Base-by-base conservation (phyloP, 2,329 filamentous ascomycete genomes). In the Fusarium falciforme region DNA sequence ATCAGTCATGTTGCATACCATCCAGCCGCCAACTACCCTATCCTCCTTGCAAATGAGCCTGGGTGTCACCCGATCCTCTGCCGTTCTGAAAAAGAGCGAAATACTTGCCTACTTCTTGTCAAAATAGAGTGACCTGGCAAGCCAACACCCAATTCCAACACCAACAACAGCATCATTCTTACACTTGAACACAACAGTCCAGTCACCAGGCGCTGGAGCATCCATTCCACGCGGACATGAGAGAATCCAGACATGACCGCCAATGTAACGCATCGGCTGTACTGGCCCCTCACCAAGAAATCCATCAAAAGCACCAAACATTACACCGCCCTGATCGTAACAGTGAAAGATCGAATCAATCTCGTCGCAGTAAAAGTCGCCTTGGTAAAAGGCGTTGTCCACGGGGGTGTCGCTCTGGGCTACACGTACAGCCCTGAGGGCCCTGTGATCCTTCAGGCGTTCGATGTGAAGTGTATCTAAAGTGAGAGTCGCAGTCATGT, bases 131-230 rank as follows among this genome's bases (percentile, higher is more conserved):
- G 47, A 62, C 1, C 70, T 67, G 2, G 70, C 44, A 40, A 73
- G 6, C 70, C 70, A 73, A 40, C 70, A 73, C 8, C 70, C 70
- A 20, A 73, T 52, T 2, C 66, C 70, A 6, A 67, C 29, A 1
- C 62, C 66, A 40, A 36, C 27, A 22, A 71, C 31, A 25, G 2
- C n/a, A 12, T 29, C 40, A 4, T 29, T 47, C 11, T 64, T 44
- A 11, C 70, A 9, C 6, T 10, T 54, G 4, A 73, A 73, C 1
- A 71, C 70, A 5, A 73, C n/a, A 6, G 70, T 73, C 70, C 70
- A 73, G 25, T 73, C 70, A 4, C 70, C 70, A 22, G 70, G 70
- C 0, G 70, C 70, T n/a, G 73, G 73, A 11, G 70, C 70, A 40
- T 73, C 70, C 70, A 73, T 73, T 14, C 70, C 70, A 33, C 70